phyloP scores from a whole-genome alignment of 2,329 filamentous ascomycete genomes.

The Aspergillus aculeatinus region DNA sequence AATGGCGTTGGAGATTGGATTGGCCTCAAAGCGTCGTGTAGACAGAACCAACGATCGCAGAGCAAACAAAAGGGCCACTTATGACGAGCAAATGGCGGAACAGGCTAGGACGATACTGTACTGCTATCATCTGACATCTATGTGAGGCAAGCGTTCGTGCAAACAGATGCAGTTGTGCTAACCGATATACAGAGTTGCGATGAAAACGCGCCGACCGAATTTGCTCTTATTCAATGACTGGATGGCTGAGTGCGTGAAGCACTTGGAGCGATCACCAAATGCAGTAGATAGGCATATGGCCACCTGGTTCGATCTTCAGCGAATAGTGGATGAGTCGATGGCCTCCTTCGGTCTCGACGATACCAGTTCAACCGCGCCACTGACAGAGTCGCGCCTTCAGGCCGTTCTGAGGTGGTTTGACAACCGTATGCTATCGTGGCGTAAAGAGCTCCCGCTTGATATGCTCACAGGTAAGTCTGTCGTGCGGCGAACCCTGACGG shows the following conservation, averaged over 20 bases:
- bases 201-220: constrained; percentile 39
- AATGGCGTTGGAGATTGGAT: constrained; percentile 50
- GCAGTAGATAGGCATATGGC: constrained; percentile 32
- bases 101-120: constrained; percentile 35
- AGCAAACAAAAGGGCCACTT: constrained; percentile 11
- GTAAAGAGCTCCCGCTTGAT: constrained; percentile 27
- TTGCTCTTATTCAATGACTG: constrained; percentile 38
- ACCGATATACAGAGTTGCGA: constrained; percentile 29
- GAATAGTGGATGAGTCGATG: constrained; percentile 36
- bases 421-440: constrained; percentile 36
- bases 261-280: constrained; percentile 32
- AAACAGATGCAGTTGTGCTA: constrained; percentile 4
- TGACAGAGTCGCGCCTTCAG: constrained; percentile 36
- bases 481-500: background rate
- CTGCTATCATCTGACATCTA: constrained; percentile 37
- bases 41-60: constrained; percentile 20
- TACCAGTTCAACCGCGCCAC: constrained; percentile 30
- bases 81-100: constrained; percentile 34
- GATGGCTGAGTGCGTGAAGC: constrained; percentile 34
- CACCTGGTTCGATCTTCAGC: constrained; percentile 36
- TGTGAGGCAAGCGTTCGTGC: constrained; percentile 17
- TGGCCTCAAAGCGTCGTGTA: constrained; percentile 33
- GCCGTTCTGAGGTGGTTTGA: constrained; percentile 38
- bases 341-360: constrained; percentile 39
- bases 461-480: constrained; percentile 30